phyloP scores from a whole-genome alignment of 1,284 basidiomycete species.

The Ustilago lituana region DNA sequence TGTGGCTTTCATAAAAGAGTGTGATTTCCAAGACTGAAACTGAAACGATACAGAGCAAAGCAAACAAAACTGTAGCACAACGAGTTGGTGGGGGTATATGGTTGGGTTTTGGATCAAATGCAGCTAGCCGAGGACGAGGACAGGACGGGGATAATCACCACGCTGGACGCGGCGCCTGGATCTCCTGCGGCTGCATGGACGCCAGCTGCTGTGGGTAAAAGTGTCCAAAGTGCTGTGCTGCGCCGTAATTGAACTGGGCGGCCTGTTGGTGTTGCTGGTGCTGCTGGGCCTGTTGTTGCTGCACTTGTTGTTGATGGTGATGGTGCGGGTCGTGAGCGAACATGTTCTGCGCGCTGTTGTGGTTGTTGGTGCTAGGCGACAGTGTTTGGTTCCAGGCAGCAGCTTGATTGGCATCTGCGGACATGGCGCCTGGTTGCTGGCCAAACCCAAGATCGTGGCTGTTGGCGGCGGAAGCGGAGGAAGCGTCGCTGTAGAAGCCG shows the following conservation, averaged over 20 bases:
- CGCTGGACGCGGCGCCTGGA: conserved; percentile 31
- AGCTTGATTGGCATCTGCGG: conserved; percentile 22
- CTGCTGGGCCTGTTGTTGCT: conserved; percentile 10
- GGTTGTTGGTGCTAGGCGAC: conserved; percentile 16
- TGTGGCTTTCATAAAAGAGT: too few species aligned
- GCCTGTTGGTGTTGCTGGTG: conserved; percentile 19
- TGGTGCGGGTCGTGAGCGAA: conserved; percentile 18
- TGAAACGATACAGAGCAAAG: too few species aligned
- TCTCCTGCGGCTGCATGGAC: conserved; percentile 27
- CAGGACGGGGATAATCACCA: conserved; percentile 9
- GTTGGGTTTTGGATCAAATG: not conserved
- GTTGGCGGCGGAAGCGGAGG: not conserved
- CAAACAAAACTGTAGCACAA: too few species aligned
- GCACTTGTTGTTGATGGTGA: conserved; percentile 15
- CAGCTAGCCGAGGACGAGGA: too few species aligned
- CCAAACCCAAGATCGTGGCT: conserved; percentile 11
- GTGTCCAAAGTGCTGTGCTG: conserved; percentile 29
- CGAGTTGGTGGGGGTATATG: not conserved
- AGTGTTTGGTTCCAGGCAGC: conserved; percentile 23
- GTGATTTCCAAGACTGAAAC: too few species aligned
- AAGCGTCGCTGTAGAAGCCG: conserved; percentile 24
- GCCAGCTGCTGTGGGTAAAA: conserved; percentile 44
- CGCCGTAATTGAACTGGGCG: conserved; percentile 10
- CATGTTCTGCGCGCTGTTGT: conserved; percentile 25
- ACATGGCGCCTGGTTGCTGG: conserved; percentile 7